Evolutionary conservation across 83 land plant genomes (phyloP).

Genomic region (Thuja plicata): DNA sequence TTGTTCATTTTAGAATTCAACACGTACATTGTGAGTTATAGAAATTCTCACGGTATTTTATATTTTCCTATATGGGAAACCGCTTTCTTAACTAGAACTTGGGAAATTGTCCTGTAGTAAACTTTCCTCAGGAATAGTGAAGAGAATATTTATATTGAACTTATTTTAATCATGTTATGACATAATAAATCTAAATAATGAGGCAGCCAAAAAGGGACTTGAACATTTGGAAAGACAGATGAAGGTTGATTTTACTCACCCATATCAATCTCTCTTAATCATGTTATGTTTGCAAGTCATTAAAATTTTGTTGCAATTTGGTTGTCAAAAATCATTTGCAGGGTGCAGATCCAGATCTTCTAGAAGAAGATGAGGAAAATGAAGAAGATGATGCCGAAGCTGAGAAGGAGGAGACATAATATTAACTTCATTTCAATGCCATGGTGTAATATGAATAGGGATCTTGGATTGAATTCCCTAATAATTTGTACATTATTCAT

Average conservation of each 20-base stretch:
- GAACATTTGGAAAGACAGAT: constrained; percentile 93
- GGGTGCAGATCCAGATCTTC: no score
- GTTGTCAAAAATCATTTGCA: no score
- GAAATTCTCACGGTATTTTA: not conserved
- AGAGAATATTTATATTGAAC: not conserved
- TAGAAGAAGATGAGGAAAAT: constrained; percentile 93
- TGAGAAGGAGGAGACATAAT: constrained; percentile 81
- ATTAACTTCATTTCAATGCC: no score
- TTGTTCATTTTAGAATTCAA: not conserved
- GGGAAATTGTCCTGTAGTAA: no score
- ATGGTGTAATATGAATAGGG: no score
- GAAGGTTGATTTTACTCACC: constrained; percentile 65
- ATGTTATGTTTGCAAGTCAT: no score
- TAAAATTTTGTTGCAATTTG: no score
- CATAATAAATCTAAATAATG: constrained; percentile 90
- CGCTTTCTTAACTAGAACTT: not conserved
- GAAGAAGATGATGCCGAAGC: constrained; percentile 92
- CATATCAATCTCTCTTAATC: no score
- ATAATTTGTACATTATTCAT: no score
- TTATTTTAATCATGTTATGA: not conserved
- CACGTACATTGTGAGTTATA: not conserved
- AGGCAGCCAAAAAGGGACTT: constrained; percentile 91
- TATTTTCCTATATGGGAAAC: not conserved
- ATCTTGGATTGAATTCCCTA: no score
- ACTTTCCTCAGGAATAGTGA: no score